These are phyloP conservation scores for Scutellaria barbata DNA, from an alignment of 257 asterid species.

Conservation along the genomic window DNA sequence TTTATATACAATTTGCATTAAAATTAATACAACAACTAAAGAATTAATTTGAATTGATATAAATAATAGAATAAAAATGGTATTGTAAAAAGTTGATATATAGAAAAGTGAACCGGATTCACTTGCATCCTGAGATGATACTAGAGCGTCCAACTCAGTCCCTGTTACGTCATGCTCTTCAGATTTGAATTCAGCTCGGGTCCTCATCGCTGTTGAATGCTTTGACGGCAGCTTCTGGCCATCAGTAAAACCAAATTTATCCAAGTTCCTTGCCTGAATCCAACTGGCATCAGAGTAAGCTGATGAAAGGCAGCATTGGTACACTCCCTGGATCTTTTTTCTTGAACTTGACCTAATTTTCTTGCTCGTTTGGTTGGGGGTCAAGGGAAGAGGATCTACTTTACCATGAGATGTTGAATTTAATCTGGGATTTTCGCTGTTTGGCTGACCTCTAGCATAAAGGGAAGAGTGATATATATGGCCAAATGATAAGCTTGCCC, in stretches of 20 bases:
- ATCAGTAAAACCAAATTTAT: slow-evolving; percentile 52
- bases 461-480: slow-evolving; percentile 37
- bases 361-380: slow-evolving; percentile 39
- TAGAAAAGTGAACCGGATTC: slow-evolving; percentile 47
- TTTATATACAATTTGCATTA: no score
- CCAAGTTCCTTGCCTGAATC: slow-evolving; percentile 55
- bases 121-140: slow-evolving; percentile 58
- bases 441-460: slow-evolving; percentile 41
- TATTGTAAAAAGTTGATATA: no score
- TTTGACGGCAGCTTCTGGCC: slow-evolving; percentile 53
- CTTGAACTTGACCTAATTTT: slow-evolving; percentile 40
- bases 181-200: slow-evolving; percentile 82
- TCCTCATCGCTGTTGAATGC: slow-evolving; percentile 54
- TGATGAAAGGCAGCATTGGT: slow-evolving; percentile 48
- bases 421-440: slow-evolving; percentile 41
- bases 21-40: no score
- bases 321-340: slow-evolving; percentile 44
- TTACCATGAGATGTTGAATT: slow-evolving; percentile 36
- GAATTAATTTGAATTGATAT: no score
- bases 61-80: no score
- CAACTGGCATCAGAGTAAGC: slow-evolving; percentile 44
- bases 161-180: slow-evolving; percentile 70
- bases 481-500: slow-evolving; percentile 45
- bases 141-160: slow-evolving; percentile 52
- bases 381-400: slow-evolving; percentile 37